Percentiles rank a stretch among this genome's conserved stretches.
Conservation (phyloP, 345 rosid genomes). For the Eutrema yunnanense region DNA sequence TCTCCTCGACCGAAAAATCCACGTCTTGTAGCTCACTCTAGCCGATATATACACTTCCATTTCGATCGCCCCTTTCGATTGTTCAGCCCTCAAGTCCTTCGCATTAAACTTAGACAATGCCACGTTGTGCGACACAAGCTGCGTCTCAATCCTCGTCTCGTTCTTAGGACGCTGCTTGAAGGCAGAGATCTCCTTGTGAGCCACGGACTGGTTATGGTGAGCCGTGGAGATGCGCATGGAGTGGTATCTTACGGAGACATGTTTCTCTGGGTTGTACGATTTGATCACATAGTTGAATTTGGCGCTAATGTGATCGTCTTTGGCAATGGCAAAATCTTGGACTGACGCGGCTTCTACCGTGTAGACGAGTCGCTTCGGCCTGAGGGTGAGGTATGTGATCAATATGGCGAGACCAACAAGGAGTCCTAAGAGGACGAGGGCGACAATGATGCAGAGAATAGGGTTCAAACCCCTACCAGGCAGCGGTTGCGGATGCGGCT, state of each 20-base stretch:
- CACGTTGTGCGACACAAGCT: slow-evolving; percentile 40
- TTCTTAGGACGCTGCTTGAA: slow-evolving; percentile 64
- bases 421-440: slow-evolving; percentile 25
- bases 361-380: slow-evolving; percentile 51
- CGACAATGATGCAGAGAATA: slow-evolving; percentile 23
- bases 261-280: slow-evolving; percentile 59
- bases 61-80: slow-evolving; percentile 36
- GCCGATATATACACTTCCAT: slow-evolving; percentile 51
- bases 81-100: slow-evolving; percentile 42
- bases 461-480: slow-evolving; percentile 23
- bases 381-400: slow-evolving; percentile 59
- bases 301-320: slow-evolving; percentile 54
- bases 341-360: slow-evolving; percentile 54
- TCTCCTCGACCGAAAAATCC: slow-evolving; percentile 44
- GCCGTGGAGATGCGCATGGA: slow-evolving; percentile 42
- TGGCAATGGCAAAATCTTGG: slow-evolving; percentile 39
- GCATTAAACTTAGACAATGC: slow-evolving; percentile 36
- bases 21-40: slow-evolving; percentile 60
- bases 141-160: slow-evolving; percentile 44
- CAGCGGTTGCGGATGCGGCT: slow-evolving; percentile 21
- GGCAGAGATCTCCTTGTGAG: slow-evolving; percentile 40
- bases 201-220: slow-evolving; percentile 55
- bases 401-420: slow-evolving; percentile 52
- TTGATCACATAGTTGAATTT: slow-evolving; percentile 46
- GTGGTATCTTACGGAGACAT: slow-evolving; percentile 58